Evolutionary conservation across 1,139 yeast species (phyloP), one percentile per base, ranked within the genome.

Genomic region (Sugiyamaella neomexicana): DNA sequence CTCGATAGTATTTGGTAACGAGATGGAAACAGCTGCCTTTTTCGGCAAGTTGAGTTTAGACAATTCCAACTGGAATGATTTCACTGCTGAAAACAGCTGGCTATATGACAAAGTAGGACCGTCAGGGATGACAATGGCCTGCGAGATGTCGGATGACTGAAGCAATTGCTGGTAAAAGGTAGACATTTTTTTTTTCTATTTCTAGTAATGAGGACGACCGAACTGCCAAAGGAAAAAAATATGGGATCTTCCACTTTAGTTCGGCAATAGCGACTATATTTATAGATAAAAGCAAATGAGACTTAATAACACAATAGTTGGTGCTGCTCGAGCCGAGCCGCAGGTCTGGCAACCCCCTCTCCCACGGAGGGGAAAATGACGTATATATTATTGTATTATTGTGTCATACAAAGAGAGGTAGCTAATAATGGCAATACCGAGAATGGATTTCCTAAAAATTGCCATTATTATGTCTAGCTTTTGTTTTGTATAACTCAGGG

Each of bases 1-100:
- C 62, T 83, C 89, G 36, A 83, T 64, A 4, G 80, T 72, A 65
- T 84, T 84, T 34, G 83, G 82, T 56, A 84, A 68, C 0, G 86
- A 75, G 40, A 84, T 81, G 0, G 85, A 84, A 50, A 83, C 73
- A 1, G 85, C 77, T 2, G 77, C 65, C 58, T 79, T 80, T n/a
- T 52, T 53, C 15, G 65, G 62, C 16, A 72, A 56, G 15, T 44
- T 38, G 10, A 72, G 62, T 37, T 55, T 54, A 2, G 70, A 65
- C 2, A 73, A 62, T 25, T 65, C 62, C n/a, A 46, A 20, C 57
- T 68, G 66, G 54, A 70, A 62, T 32, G 62, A 58, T 23, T 52
- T 53, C 15, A 71, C 56, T 9, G 63, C 66, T 1, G 58, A 50
- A 27, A 64, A 49, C 42, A 69, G 60, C 55, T 65, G 61, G 8